Percentiles rank a stretch among this genome's conserved stretches.
phyloP scores from a whole-genome alignment of 140 eudicot species.

The Senecio squalidus region DNA sequence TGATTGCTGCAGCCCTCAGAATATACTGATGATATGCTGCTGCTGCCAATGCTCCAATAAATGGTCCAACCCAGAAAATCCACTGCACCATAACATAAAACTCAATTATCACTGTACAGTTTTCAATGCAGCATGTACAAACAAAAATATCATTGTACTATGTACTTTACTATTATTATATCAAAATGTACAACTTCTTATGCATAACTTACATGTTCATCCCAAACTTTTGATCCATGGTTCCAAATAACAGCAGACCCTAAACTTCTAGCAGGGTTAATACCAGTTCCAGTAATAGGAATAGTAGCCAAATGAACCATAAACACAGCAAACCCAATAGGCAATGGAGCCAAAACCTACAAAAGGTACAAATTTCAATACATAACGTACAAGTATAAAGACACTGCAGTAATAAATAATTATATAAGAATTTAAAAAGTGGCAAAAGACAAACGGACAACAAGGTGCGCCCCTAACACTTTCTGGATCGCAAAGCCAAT shows the following conservation, averaged over 20 bases:
- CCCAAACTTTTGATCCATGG: constrained; percentile 33
- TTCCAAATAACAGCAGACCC: constrained; percentile 32
- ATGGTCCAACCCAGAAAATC: constrained; percentile 98
- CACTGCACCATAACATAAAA: constrained; percentile 43
- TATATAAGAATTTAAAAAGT: neutral
- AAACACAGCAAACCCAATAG: constrained; percentile 64
- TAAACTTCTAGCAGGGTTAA: constrained; percentile 37
- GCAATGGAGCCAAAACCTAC: constrained; percentile 81
- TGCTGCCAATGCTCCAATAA: constrained; percentile 87
- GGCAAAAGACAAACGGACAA: no score
- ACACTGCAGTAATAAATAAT: no score
- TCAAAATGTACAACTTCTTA: neutral
- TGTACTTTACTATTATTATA: neutral
- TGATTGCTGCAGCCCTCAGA: constrained; percentile 89
- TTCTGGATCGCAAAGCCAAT: no score
- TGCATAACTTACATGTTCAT: constrained; percentile 32
- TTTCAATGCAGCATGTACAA: constrained; percentile 4
- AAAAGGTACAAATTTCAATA: constrained; percentile 11
- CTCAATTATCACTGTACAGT: constrained; percentile 1
- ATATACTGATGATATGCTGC: constrained; percentile 94
- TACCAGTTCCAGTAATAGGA: constrained; percentile 68
- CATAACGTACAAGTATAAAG: constrained; percentile 8
- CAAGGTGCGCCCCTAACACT: no score
- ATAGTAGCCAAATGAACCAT: constrained; percentile 71
- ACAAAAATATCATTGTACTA: neutral